These are phyloP conservation scores for Pestalotiopsis sp. DNA, from an alignment of 2,329 filamentous ascomycete genomes.

Conservation along the genomic window DNA sequence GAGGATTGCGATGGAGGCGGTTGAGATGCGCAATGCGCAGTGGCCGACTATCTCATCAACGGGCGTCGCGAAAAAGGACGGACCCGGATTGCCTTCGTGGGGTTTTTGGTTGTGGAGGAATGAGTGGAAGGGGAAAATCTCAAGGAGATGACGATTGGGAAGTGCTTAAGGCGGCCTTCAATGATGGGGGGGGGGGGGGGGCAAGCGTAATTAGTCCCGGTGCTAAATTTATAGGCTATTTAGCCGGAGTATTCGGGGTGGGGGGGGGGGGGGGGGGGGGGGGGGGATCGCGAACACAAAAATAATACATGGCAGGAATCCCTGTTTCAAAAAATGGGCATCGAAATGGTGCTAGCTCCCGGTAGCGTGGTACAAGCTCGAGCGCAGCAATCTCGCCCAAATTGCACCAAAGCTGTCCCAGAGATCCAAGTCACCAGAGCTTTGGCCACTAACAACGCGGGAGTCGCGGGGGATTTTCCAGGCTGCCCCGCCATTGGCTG, in stretches of 20 bases:
- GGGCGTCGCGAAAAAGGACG: neutral
- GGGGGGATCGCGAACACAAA: neutral
- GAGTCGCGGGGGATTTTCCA: neutral
- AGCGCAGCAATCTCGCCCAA: neutral
- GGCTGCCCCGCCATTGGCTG: neutral
- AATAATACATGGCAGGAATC: neutral
- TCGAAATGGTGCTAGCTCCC: neutral
- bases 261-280: neutral
- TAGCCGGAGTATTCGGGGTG: no score
- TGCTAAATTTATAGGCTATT: no score
- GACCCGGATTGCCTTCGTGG: slow-evolving; percentile 2
- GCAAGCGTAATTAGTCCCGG: no score
- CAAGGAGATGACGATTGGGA: slow-evolving; percentile 9
- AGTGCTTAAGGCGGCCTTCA: neutral
- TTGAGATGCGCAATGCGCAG: slow-evolving; percentile 8
- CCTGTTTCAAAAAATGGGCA: slow-evolving; percentile 3
- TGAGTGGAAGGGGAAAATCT: slow-evolving; percentile 10
- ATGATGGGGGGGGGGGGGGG: neutral
- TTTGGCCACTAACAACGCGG: neutral
- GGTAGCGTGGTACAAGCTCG: neutral
- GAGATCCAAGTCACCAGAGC: neutral
- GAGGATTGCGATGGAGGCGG: neutral
- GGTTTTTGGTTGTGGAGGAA: slow-evolving; percentile 10
- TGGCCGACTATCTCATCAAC: neutral
- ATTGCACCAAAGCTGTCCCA: neutral